These are phyloP conservation scores for Myriangium duriaei DNA, from an alignment of 2,329 filamentous ascomycete genomes.

Conservation along the genomic window DNA sequence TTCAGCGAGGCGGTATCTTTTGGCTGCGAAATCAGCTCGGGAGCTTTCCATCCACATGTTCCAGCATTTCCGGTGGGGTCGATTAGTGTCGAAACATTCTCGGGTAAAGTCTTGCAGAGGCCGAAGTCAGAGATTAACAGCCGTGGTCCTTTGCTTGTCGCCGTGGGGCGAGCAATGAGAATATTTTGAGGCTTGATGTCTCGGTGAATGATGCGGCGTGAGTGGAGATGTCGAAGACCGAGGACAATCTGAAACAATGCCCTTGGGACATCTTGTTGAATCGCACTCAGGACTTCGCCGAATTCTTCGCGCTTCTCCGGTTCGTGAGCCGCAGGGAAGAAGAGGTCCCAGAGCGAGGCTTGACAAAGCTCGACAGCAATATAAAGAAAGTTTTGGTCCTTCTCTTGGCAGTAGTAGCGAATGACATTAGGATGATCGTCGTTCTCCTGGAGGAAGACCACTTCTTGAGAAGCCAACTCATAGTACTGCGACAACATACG, in stretches of 20 bases:
- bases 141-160: slow-evolving; percentile 54
- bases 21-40: slow-evolving; percentile 65
- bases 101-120: slow-evolving; percentile 91
- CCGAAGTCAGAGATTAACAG: slow-evolving; percentile 96
- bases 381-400: slow-evolving; percentile 81
- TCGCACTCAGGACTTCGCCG: slow-evolving; percentile 54
- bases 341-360: slow-evolving; percentile 84
- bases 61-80: slow-evolving; percentile 90
- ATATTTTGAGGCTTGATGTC: slow-evolving; percentile 98
- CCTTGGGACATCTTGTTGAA: slow-evolving; percentile 62
- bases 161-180: slow-evolving; percentile 48
- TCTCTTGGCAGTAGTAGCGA: slow-evolving; percentile 86
- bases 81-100: slow-evolving; percentile 85
- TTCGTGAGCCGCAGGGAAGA: slow-evolving; percentile 69
- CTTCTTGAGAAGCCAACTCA: slow-evolving; percentile 89
- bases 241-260: slow-evolving; percentile 82
- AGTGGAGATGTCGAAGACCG: slow-evolving; percentile 79
- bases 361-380: slow-evolving; percentile 92
- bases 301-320: slow-evolving; percentile 23
- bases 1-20: slow-evolving; percentile 32
- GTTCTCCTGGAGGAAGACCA: slow-evolving; percentile 77
- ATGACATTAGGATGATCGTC: slow-evolving; percentile 96
- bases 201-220: slow-evolving; percentile 85
- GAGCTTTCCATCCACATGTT: slow-evolving; percentile 91
- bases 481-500: slow-evolving; percentile 94